Evolutionary conservation across 768 basidiomycete genomes (phyloP).

Genomic region (Vararia minispora): DNA sequence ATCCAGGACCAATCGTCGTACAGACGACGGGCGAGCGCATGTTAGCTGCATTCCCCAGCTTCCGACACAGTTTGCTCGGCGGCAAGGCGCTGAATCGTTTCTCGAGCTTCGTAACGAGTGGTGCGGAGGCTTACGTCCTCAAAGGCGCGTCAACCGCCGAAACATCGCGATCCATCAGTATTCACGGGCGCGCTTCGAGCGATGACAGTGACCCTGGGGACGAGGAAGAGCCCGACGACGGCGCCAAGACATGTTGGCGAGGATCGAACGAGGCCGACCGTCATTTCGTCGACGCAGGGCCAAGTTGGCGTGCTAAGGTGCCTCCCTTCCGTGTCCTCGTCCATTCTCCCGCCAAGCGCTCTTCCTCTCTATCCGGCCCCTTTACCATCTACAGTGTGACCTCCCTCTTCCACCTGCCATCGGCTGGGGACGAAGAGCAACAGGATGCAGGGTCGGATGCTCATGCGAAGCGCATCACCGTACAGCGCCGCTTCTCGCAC

Average conservation of each 20-base stretch:
- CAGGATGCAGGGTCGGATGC: constrained; percentile 17
- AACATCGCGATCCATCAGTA: constrained; percentile 12
- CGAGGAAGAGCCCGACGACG: constrained; percentile 26
- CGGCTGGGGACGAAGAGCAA: constrained; percentile 12
- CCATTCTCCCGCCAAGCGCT: constrained; percentile 71
- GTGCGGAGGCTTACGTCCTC: constrained; percentile 77
- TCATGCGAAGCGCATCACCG: constrained; percentile 50
- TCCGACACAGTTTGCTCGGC: constrained; percentile 59
- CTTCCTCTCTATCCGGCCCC: constrained; percentile 52
- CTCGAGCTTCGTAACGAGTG: constrained; percentile 76
- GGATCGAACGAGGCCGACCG: constrained; percentile 42
- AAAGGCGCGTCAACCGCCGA: constrained; percentile 34
- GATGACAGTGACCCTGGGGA: constrained; percentile 23
- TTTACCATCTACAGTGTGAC: constrained; percentile 73
- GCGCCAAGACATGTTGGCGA: constrained; percentile 28
- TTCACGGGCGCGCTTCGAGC: constrained; percentile 16
- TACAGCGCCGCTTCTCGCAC: constrained; percentile 75
- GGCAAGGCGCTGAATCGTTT: constrained; percentile 79
- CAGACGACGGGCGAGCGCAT: constrained; percentile 64
- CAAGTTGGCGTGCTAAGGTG: constrained; percentile 62
- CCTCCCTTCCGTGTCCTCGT: constrained; percentile 66
- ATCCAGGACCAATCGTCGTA: constrained; percentile 35
- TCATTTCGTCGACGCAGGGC: constrained; percentile 63
- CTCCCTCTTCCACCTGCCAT: constrained; percentile 45
- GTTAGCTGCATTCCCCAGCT: constrained; percentile 43